Conservation (phyloP, 2,329 filamentous ascomycete species). For the Didymella sp. region DNA sequence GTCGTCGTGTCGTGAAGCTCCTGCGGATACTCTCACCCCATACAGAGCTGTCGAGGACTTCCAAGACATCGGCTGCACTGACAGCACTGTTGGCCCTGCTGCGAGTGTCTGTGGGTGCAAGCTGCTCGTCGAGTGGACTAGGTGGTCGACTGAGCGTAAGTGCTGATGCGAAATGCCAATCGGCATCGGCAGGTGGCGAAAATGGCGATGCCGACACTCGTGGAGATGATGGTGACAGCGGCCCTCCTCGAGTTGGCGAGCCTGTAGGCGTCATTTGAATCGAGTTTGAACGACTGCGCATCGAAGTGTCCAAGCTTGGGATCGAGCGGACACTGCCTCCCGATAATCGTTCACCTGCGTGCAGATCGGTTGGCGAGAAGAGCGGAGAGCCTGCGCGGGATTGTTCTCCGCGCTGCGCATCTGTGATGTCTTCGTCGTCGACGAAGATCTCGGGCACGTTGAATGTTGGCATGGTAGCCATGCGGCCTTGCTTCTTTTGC, state of each 20-base stretch:
- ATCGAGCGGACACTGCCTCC: slow-evolving; percentile 37
- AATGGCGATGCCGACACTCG: slow-evolving; percentile 42
- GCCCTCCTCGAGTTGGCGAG: slow-evolving; percentile 41
- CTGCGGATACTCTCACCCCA: slow-evolving; percentile 93
- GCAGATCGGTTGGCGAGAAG: slow-evolving; percentile 42
- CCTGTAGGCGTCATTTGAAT: slow-evolving; percentile 49
- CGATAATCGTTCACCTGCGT: slow-evolving; percentile 35
- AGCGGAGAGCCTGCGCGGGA: slow-evolving; percentile 45
- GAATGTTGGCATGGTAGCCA: slow-evolving; percentile 79
- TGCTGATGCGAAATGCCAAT: slow-evolving; percentile 58
- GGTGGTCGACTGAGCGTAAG: slow-evolving; percentile 50
- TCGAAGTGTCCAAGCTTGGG: slow-evolving; percentile 38
- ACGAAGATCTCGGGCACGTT: slow-evolving; percentile 90
- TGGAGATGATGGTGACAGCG: slow-evolving; percentile 30
- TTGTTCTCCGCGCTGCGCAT: slow-evolving; percentile 48
- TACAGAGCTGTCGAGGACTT: slow-evolving; percentile 84
- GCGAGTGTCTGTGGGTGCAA: slow-evolving; percentile 53
- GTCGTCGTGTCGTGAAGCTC: slow-evolving; percentile 75
- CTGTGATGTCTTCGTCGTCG: slow-evolving; percentile 72
- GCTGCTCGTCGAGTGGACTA: slow-evolving; percentile 44
- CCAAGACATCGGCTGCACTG: slow-evolving; percentile 77
- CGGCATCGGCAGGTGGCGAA: slow-evolving; percentile 37
- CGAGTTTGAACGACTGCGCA: slow-evolving; percentile 47
- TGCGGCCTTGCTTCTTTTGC: slow-evolving; percentile 72
- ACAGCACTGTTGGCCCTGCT: slow-evolving; percentile 72